Evolutionary conservation across 2,329 filamentous ascomycete genomes (phyloP).

Genomic region (Albophoma yamanashiensis): DNA sequence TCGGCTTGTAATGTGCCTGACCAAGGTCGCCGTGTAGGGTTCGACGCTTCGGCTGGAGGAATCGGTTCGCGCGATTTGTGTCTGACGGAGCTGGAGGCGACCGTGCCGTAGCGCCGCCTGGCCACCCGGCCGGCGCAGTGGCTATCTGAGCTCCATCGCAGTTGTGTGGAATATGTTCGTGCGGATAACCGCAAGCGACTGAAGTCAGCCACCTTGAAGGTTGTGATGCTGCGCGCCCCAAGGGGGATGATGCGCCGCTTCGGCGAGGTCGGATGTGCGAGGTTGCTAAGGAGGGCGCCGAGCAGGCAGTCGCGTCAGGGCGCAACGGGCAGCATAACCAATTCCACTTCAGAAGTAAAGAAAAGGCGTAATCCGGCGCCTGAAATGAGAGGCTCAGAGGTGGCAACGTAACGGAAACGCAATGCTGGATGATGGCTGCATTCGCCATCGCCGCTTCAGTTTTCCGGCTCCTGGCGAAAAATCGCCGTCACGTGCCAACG

Average conservation of each 20-base stretch:
- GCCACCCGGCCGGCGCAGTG: slow-evolving; percentile 24
- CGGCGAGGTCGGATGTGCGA: background rate
- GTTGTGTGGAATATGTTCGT: slow-evolving; percentile 25
- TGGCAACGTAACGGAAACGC: background rate
- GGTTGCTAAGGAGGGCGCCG: background rate
- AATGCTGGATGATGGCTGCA: background rate
- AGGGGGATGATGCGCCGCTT: background rate
- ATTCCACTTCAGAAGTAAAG: background rate
- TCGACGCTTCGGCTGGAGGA: slow-evolving; percentile 9
- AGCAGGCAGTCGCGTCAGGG: background rate
- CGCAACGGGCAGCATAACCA: background rate
- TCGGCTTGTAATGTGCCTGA: slow-evolving; percentile 8
- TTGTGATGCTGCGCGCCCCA: slow-evolving; percentile 1
- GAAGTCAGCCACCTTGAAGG: slow-evolving; percentile 22
- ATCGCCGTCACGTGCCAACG: background rate
- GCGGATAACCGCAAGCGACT: slow-evolving; percentile 32
- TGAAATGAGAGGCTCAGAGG: background rate
- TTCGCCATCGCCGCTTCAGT: background rate
- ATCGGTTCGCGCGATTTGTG: slow-evolving; percentile 12
- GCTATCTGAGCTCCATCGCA: slow-evolving; percentile 31
- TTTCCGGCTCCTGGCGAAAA: background rate
- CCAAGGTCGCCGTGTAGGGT: slow-evolving; percentile 11
- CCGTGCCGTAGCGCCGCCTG: slow-evolving; percentile 20
- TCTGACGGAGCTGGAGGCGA: slow-evolving; percentile 10
- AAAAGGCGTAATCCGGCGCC: background rate